phyloP scores from a whole-genome alignment of 2,329 filamentous ascomycete species.

The Fusarium sp. region DNA sequence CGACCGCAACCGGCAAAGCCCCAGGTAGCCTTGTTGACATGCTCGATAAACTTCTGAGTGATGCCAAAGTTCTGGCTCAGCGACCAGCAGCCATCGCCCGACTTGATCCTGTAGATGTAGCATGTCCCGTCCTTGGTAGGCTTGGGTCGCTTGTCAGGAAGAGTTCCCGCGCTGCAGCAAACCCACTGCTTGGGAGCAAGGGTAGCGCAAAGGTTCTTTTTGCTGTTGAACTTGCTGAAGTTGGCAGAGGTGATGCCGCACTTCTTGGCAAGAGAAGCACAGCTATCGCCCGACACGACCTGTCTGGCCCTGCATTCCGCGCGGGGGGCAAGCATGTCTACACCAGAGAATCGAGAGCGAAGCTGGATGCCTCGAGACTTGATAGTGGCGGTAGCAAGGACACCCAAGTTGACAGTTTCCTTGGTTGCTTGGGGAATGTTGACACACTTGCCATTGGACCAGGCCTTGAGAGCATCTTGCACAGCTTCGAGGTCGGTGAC shows the following conservation, averaged over 20 bases:
- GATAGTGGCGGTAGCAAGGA: constrained; percentile 25
- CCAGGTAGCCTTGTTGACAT: constrained; percentile 52
- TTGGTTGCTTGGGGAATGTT: constrained; percentile 9
- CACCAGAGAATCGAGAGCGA: constrained; percentile 27
- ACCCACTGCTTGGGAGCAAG: constrained; percentile 48
- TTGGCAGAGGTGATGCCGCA: constrained; percentile 52
- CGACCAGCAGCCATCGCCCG: constrained; percentile 46
- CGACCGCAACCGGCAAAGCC: constrained; percentile 49
- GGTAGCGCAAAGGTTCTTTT: constrained; percentile 45
- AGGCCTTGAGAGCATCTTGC: constrained; percentile 32
- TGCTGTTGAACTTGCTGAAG: constrained; percentile 52
- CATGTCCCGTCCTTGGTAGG: constrained; percentile 50
- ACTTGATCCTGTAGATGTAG: constrained; percentile 45
- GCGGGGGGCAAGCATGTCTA: constrained; percentile 28
- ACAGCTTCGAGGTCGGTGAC: constrained; percentile 24
- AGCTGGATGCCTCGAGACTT: constrained; percentile 31
- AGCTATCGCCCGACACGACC: constrained; percentile 50
- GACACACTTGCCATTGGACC: constrained; percentile 38
- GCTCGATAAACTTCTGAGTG: constrained; percentile 50
- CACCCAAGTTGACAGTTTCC: constrained; percentile 22
- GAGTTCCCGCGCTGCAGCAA: constrained; percentile 50
- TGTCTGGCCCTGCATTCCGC: constrained; percentile 41
- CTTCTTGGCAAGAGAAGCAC: constrained; percentile 47
- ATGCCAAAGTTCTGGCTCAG: constrained; percentile 48
- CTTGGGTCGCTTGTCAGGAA: constrained; percentile 48